Evolutionary conservation across 2,329 filamentous ascomycete genomes (phyloP).

Genomic region (Berkeleyomyces rouxiae): DNA sequence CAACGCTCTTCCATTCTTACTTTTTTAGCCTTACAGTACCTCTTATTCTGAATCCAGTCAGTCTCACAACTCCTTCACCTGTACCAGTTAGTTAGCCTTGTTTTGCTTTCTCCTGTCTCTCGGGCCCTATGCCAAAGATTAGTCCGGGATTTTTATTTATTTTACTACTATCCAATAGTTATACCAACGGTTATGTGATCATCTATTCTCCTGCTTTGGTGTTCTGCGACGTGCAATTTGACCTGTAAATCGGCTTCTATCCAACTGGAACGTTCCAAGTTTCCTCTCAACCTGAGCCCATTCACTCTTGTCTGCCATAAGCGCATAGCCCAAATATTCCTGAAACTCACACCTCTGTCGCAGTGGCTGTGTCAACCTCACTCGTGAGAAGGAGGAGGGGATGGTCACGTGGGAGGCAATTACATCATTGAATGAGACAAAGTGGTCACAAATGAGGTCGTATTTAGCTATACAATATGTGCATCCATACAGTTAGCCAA

Average conservation of each 20-base stretch:
- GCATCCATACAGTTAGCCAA: too few relatives aligned
- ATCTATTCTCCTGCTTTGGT: not conserved
- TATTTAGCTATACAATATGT: too few relatives aligned
- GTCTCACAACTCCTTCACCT: not conserved
- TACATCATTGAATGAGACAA: not conserved
- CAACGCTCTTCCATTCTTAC: not conserved
- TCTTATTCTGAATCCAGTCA: slow-evolving; percentile 5
- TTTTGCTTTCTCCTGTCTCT: not conserved
- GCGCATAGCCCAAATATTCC: not conserved
- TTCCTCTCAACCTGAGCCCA: not conserved
- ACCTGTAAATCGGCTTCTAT: not conserved
- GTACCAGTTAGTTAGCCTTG: not conserved
- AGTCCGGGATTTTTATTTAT: not conserved
- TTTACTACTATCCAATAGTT: not conserved
- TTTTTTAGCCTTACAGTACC: not conserved
- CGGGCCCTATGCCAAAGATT: not conserved
- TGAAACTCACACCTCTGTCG: not conserved
- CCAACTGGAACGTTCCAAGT: not conserved
- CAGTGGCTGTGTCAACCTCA: not conserved
- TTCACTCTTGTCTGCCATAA: not conserved
- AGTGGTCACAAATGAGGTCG: too few relatives aligned
- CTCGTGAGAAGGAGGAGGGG: not conserved
- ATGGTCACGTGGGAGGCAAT: not conserved
- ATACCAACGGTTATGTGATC: not conserved
- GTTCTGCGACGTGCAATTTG: not conserved